A percentile compares a stretch with the other conserved stretches of the same genome.
phyloP scores from a whole-genome alignment of 2,329 filamentous ascomycete species.

The Capronia coronata region DNA sequence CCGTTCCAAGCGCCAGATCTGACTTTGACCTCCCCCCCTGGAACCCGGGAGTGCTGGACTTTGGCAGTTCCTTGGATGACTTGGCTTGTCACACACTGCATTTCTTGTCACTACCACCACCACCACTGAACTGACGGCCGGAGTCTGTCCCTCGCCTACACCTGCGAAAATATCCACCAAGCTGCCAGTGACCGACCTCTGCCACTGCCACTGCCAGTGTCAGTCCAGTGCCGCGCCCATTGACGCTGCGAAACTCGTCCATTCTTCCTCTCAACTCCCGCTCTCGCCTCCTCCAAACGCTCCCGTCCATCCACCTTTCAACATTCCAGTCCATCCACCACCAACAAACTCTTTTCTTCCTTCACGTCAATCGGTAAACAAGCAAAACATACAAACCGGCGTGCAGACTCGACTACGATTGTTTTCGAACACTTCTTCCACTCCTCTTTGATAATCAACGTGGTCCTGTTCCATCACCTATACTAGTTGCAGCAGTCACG shows the following conservation, averaged over 20 bases:
- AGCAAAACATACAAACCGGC: background rate
- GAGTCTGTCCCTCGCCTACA: background rate
- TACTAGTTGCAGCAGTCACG: background rate
- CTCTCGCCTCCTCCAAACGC: background rate
- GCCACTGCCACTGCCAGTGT: background rate
- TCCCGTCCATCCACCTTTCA: constrained; percentile 13
- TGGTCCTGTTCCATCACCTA: background rate
- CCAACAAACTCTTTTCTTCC: constrained; percentile 6
- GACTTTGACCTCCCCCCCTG: background rate
- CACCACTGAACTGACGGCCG: too few species aligned
- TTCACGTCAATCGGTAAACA: constrained; percentile 6
- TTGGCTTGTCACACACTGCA: background rate
- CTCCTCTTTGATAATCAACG: background rate
- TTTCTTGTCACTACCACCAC: background rate
- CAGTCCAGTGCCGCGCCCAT: background rate
- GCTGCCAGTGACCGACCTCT: too few species aligned
- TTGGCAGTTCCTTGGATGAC: background rate
- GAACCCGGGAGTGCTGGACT: background rate
- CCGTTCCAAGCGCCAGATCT: background rate
- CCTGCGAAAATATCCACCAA: background rate
- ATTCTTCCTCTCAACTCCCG: background rate
- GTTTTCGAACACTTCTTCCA: background rate
- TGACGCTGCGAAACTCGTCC: background rate
- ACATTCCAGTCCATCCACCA: constrained; percentile 20
- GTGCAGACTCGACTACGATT: background rate